A percentile compares a stretch with the other conserved stretches of the same genome.
Evolutionary conservation across 148 eudicot species (phyloP).

Genomic region (Gaultheria prostrata): DNA sequence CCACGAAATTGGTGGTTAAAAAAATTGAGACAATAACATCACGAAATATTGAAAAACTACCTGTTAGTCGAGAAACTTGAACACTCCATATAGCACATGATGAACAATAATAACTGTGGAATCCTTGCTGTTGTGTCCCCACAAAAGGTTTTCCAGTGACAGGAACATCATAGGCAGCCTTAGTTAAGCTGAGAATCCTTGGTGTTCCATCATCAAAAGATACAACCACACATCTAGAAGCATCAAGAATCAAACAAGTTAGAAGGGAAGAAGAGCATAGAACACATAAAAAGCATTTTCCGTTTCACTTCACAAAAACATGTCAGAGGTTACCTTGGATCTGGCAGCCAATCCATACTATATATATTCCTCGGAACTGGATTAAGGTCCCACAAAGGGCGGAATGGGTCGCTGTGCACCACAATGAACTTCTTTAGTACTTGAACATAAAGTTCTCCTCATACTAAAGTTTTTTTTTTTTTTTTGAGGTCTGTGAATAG

Average conservation of each 20-base stretch:
- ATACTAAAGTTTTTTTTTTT: background rate
- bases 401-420: conserved; percentile 77
- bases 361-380: conserved; percentile 47
- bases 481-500: background rate
- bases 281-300: background rate
- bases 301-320: conserved; percentile 6
- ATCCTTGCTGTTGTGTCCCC: conserved; percentile 60
- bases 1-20: background rate
- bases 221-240: conserved; percentile 62
- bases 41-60: conserved; percentile 24
- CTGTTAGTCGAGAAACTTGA: conserved; percentile 75
- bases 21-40: background rate
- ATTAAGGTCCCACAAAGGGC: conserved; percentile 71
- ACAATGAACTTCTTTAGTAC: conserved; percentile 7
- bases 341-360: conserved; percentile 85
- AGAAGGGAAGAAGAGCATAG: background rate
- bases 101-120: conserved; percentile 58
- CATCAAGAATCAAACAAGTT: conserved; percentile 16
- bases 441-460: background rate
- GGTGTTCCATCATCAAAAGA: conserved; percentile 72
- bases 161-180: conserved; percentile 62
- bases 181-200: conserved; percentile 58
- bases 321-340: conserved; percentile 62
- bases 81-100: conserved; percentile 73
- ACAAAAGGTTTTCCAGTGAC: conserved; percentile 63